Base-by-base conservation (phyloP, 148 eudicot species). In the Chenopodium quinoa region DNA sequence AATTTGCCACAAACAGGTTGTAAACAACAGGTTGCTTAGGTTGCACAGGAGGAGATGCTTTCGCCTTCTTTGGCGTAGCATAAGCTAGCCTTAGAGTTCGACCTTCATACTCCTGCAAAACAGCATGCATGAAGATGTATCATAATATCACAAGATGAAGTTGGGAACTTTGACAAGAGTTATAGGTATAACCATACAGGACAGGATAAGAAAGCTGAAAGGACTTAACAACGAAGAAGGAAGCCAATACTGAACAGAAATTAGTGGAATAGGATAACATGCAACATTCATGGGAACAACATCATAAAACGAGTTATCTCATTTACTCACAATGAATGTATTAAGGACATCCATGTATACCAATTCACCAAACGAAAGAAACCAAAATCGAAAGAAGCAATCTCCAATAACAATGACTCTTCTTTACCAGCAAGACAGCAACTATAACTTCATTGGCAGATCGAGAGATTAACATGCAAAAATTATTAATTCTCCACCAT, bases 41-140 rank as follows among this genome's bases (percentile, higher is more conserved):
- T 81, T 76, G 83, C 34, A 78, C 82, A 48, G 88, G 85, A 31
- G 88, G 78, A 78, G 86, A 1, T 65, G 70, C 46, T 74, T 85
- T 89, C 81, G 69, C 71, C 90, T 85, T 91, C 79, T 83, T 88
- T 56, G 91, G 91, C 83, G 62, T 92, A 40, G 99, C 97, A 87
- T 93, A 96, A 64, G 80, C 82, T 29, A 96, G 83, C 89, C 86
- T 96, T 80, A 96, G 77, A 31, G 76, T 63, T 67, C 98, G 86
- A 62, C 95, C 99, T 90, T 92, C 92, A 75, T 65, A 93, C 78
- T 96, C 98, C 98, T 95, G 79, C 27, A 79, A 32, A 69, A n/a
- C 16, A 76, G 37, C 31, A 78, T 14, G 63, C 32, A 68, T 44
- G 20, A 76, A 71, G 44, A 19, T 22, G 19, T 12, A 65, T 23